phyloP scores from a whole-genome alignment of 495 filamentous ascomycete genomes.

The Podospora pseudoanserina region DNA sequence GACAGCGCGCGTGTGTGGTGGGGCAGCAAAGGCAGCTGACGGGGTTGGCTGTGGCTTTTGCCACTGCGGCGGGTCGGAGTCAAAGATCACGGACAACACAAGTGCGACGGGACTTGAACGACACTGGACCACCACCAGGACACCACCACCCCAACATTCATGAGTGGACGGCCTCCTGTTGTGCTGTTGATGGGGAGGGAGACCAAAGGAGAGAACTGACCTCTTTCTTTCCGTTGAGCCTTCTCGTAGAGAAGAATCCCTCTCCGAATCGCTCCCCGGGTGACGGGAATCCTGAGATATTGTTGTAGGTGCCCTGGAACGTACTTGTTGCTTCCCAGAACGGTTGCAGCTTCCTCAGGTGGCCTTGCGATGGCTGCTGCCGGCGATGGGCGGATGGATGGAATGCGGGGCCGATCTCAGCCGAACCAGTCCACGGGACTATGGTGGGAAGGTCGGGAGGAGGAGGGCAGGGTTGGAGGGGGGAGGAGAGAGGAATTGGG shows the following conservation, averaged over 20 bases:
- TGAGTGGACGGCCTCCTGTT: background rate
- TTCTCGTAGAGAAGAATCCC: background rate
- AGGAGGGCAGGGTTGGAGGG: background rate
- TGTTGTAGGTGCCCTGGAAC: background rate
- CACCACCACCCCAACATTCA: background rate
- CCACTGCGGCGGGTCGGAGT: slow-evolving; percentile 18
- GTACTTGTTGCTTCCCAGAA: background rate
- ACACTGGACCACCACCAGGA: background rate
- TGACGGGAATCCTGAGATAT: background rate
- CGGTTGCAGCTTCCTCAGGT: background rate
- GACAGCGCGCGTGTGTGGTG: slow-evolving; percentile 9
- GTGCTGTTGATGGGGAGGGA: no score
- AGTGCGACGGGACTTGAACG: background rate
- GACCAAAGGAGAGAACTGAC: background rate
- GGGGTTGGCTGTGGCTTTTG: slow-evolving; percentile 19
- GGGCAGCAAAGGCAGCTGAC: slow-evolving; percentile 18
- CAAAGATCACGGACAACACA: slow-evolving; percentile 16
- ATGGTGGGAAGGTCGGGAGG: background rate
- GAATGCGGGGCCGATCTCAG: slow-evolving; percentile 17
- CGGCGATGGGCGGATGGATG: background rate
- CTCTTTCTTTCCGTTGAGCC: background rate
- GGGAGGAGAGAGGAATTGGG: background rate
- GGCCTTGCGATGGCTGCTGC: background rate
- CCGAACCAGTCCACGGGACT: slow-evolving; percentile 9
- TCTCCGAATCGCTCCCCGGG: background rate